These are phyloP conservation scores for Dictyophora rubrovolvata DNA, from an alignment of 768 basidiomycete genomes.

Conservation along the genomic window DNA sequence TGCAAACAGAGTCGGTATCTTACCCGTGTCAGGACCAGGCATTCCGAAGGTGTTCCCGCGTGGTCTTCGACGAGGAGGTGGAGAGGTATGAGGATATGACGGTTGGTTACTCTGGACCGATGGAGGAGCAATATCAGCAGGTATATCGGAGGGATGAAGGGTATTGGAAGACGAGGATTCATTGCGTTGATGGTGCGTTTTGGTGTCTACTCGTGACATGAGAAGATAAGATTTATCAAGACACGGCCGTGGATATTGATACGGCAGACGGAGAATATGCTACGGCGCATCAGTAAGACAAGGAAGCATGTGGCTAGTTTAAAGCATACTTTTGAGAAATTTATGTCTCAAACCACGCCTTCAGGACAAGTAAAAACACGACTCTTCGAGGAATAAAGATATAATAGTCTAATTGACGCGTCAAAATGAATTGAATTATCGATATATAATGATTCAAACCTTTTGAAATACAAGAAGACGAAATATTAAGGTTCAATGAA, in stretches of 20 bases:
- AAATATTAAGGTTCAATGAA: too few relatives aligned
- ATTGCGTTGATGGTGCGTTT: neutral
- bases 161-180: neutral
- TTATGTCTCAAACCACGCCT: too few relatives aligned
- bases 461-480: too few relatives aligned
- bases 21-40: neutral
- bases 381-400: too few relatives aligned
- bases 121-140: neutral
- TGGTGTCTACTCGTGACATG: neutral
- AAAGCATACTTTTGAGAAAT: too few relatives aligned
- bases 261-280: neutral
- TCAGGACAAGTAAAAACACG: too few relatives aligned
- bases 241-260: neutral
- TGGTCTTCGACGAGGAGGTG: slow-evolving; percentile 15
- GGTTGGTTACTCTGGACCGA: neutral
- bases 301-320: too few relatives aligned
- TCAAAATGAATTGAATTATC: too few relatives aligned
- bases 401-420: too few relatives aligned
- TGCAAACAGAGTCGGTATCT: neutral
- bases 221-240: neutral
- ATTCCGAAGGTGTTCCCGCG: slow-evolving; percentile 2
- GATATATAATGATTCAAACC: too few relatives aligned
- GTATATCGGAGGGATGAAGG: neutral
- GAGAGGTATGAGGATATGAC: slow-evolving; percentile 34
- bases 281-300: neutral